Base-by-base conservation (phyloP, 2,329 filamentous ascomycete species). In the Elsinoe batatas region DNA sequence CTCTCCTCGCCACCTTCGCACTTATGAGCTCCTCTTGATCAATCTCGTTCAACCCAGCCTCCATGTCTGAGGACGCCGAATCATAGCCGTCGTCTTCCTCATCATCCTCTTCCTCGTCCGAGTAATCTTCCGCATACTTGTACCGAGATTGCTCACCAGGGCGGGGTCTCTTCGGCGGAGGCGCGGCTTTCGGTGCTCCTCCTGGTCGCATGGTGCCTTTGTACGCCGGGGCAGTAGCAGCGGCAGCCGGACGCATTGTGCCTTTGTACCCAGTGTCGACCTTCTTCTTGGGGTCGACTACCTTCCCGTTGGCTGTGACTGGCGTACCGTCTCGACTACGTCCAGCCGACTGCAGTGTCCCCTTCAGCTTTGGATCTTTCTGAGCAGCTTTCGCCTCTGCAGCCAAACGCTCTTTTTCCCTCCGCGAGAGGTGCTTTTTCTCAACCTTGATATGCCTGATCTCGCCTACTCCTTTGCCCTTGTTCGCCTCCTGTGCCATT, bases 1-100 rank as follows among this genome's bases (percentile, higher is more conserved):
- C 87, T 46, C 77, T 76, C 43, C 79, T 79, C 20, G 85, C 87
- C 55, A 78, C 74, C 30, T 73, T 69, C 58, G 84, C 78, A 1
- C 86, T 84, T 50, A 72, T 66, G 46, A 75, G 72, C 67, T 91
- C 87, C 67, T 91, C 87, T 35, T 78, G 73, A 58, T 89, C 85
- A 53, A 91, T 80, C 62, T 90, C 86, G 58, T 83, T 84, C 36
- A 85, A 67, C 33, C 85, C 85, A 1, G 85, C 87, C 67, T 90
- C 86, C 84, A 90, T 90, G 63, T 88, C 87, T 5, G 84, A 88
- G 4, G 83, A 86, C 5, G 67, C 81, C 55, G 85, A 85, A 0
- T 81, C 83, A 2, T 74, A 78, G 60, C 87, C 84, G 47, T 74
- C 76, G 32, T 85, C 82, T 42, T 85, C 82, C 7, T 86, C 82